Conservation (phyloP, 352 stramenopile genomes). For the Phytophthora brassicae region DNA sequence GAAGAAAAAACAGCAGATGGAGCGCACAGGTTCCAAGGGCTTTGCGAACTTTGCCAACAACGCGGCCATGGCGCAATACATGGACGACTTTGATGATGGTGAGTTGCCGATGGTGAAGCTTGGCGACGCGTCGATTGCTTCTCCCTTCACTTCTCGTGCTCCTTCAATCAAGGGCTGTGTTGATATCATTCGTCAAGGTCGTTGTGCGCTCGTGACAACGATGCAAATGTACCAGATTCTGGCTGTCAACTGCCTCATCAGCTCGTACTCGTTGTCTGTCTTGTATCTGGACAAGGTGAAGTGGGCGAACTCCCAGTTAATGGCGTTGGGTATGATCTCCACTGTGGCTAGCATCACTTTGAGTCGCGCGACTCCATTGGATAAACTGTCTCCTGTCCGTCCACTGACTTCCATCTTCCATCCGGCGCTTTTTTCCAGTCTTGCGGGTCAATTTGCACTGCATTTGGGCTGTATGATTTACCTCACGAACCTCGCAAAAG, state of each 20-base stretch:
- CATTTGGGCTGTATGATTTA: conserved; percentile 95
- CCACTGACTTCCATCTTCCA: conserved; percentile 97
- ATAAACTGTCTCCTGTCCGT: conserved; percentile 91
- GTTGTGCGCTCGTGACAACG: conserved; percentile 99
- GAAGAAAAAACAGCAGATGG: conserved; percentile 62
- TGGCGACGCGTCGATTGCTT: conserved; percentile 98
- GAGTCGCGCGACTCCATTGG: conserved; percentile 93
- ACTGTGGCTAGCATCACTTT: conserved; percentile 84
- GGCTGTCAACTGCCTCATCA: conserved; percentile 98
- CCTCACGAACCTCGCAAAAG: conserved; percentile 89
- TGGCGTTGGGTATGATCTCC: conserved; percentile 86
- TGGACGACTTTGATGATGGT: conserved; percentile 91
- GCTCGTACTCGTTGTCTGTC: conserved; percentile 97
- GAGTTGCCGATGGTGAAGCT: conserved; percentile 97
- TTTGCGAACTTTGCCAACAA: conserved; percentile 90
- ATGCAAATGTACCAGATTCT: conserved; percentile 99
- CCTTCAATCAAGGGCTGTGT: conserved; percentile 91
- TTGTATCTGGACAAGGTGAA: conserved; percentile 99
- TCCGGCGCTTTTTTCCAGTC: conserved; percentile 91
- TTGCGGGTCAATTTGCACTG: conserved; percentile 94
- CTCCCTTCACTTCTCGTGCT: conserved; percentile 97
- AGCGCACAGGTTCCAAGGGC: conserved; percentile 73
- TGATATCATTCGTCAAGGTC: conserved; percentile 97
- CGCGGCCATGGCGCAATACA: conserved; percentile 86
- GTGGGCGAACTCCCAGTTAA: conserved; percentile 97